These are phyloP conservation scores for Agrocybe chaxingu DNA, from an alignment of 768 basidiomycete genomes.

Conservation along the genomic window DNA sequence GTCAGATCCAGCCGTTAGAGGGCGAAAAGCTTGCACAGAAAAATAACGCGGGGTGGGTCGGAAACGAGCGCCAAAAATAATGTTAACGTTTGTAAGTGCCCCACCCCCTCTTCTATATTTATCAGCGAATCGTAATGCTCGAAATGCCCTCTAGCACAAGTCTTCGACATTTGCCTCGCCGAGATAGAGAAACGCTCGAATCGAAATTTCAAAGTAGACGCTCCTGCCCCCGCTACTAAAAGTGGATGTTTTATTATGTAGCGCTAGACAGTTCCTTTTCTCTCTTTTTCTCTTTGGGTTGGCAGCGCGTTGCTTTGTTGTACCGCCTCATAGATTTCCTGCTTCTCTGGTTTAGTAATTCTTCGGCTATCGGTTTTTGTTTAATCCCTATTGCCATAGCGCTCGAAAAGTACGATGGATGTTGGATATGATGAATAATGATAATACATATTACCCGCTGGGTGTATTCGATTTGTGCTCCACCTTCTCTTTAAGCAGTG, in stretches of 20 bases:
- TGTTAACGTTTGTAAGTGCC: constrained; percentile 72
- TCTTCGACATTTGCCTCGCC: constrained; percentile 77
- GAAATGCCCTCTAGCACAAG: constrained; percentile 45
- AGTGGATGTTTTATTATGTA: constrained; percentile 28
- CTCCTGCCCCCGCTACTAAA: constrained; percentile 26
- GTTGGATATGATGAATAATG: too few species aligned
- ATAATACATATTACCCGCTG: too few species aligned
- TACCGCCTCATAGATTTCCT: not conserved
- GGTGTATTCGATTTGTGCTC: too few species aligned
- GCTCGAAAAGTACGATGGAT: too few species aligned
- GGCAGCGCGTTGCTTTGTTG: constrained; percentile 9
- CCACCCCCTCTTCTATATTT: not conserved
- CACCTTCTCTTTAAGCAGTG: constrained; percentile 44
- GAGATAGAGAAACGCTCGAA: constrained; percentile 71
- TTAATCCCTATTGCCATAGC: constrained; percentile 4
- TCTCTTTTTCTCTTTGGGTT: not conserved
- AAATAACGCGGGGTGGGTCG: constrained; percentile 75
- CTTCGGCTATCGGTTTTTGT: not conserved
- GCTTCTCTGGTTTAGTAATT: too few species aligned
- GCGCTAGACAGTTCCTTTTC: not conserved
- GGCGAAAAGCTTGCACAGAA: constrained; percentile 68
- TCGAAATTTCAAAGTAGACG: constrained; percentile 32
- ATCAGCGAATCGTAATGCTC: not conserved
- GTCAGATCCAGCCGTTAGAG: constrained; percentile 66
- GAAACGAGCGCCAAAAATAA: constrained; percentile 86